Evolutionary conservation across 2,329 filamentous ascomycete species (phyloP), one percentile per base, ranked within the genome.

Genomic region (Berkeleyomyces rouxiae): DNA sequence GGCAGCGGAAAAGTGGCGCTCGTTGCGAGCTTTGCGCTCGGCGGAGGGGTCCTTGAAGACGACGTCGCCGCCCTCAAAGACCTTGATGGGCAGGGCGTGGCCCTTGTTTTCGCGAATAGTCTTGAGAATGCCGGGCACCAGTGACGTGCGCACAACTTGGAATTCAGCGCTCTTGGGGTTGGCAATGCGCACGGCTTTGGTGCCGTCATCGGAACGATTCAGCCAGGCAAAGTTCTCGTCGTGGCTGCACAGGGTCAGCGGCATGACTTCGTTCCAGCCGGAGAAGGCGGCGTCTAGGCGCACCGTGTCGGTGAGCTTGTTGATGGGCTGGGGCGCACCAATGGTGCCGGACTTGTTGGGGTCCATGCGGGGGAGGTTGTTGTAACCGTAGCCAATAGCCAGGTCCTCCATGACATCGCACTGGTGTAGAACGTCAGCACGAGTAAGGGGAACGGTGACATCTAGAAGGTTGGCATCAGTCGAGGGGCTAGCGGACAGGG

Each of bases 381-480:
- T 99, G 82, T 96, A 99, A 67, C 95, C 93, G 73, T 97, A 96
- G 61, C 90, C 90, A 67, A 99, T 93, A 47, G 90, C 93, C 23
- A 95, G 85, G 71, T 99, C 95, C 76, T 99, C 93, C 92, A 99
- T 99, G 68, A 99, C 88, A 72, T 99, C 93, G 69, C 90, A 95
- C 71, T 96, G 88, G 74, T 99, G 93, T 40, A 99, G 84, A 49
- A 99, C 86, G 73, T 99, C 93, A 58, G 93, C 92, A 66, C 93
- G 84, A 57, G 91, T 97, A 40, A 91, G 83, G 7, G 93, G 93
- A 33, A 97, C 82, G 43, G 85, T 81, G 37, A 97, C 85, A 69
- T 95, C 86, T 65, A 95, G 78, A 59, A 93, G 76, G 66, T 82
- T 80, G 62, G 79, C 75, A 23, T 62, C 55, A 43, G 61, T 23